These are phyloP conservation scores for Exutisphaerella laricina DNA, from an alignment of 2,329 filamentous ascomycete genomes.

Conservation along the genomic window DNA sequence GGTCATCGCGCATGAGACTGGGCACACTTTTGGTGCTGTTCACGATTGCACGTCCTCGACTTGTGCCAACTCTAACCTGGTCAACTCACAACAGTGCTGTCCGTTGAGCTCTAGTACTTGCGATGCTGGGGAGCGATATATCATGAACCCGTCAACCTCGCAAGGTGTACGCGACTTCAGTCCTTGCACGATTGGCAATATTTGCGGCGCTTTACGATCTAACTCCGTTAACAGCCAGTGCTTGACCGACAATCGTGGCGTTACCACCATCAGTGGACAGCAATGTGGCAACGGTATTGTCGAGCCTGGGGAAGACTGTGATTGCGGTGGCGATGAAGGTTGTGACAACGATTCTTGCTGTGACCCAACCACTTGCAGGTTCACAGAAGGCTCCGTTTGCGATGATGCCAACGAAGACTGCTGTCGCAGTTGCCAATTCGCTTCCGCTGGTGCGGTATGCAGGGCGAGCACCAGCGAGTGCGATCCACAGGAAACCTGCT, in stretches of 20 bases:
- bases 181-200: conserved; percentile 83
- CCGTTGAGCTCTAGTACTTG: conserved; percentile 64
- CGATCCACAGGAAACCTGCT: conserved; percentile 79
- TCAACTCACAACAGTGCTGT: conserved; percentile 67
- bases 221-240: conserved; percentile 72
- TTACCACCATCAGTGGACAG: conserved; percentile 73
- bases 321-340: conserved; percentile 72
- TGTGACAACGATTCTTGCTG: conserved; percentile 79
- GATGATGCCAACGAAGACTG: conserved; percentile 81
- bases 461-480: conserved; percentile 73
- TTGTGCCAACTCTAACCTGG: conserved; percentile 58
- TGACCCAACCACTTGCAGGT: conserved; percentile 79
- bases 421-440: conserved; percentile 67
- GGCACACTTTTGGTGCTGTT: conserved; percentile 91
- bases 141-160: conserved; percentile 93
- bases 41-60: conserved; percentile 76
- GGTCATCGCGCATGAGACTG: conserved; percentile 88
- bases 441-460: conserved; percentile 65
- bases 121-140: conserved; percentile 70
- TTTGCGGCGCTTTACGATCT: conserved; percentile 77
- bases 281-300: conserved; percentile 98
- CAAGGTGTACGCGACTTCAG: conserved; percentile 73
- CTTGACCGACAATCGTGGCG: conserved; percentile 76
- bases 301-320: conserved; percentile 88
- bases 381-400: conserved; percentile 68